These are phyloP conservation scores for Fusarium robinianum DNA, from an alignment of 2,329 filamentous ascomycete species.

Conservation along the genomic window DNA sequence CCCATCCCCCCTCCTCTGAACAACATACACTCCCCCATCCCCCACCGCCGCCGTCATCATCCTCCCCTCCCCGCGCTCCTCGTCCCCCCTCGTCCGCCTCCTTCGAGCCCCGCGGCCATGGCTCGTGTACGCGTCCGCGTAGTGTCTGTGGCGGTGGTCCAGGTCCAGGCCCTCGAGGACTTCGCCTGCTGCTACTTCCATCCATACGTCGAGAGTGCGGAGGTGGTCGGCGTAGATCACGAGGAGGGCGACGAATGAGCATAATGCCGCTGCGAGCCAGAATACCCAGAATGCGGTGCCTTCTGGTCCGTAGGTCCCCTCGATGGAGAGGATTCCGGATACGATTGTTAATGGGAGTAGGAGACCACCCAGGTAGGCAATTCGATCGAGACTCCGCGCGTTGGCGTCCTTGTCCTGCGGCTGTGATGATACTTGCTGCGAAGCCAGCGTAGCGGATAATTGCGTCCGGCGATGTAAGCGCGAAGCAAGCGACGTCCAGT, in stretches of 20 bases:
- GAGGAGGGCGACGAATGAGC: slow-evolving; percentile 45
- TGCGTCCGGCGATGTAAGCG: slow-evolving; percentile 32
- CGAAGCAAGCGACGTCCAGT: slow-evolving; percentile 31
- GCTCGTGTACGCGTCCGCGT: slow-evolving; percentile 23
- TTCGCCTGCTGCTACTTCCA: slow-evolving; percentile 45
- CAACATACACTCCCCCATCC: slow-evolving; percentile 35
- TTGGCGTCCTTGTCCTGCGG: slow-evolving; percentile 38
- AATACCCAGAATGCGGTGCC: slow-evolving; percentile 52
- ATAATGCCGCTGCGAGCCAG: slow-evolving; percentile 50
- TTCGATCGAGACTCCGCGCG: slow-evolving; percentile 50
- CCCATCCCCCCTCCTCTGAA: slow-evolving; percentile 39
- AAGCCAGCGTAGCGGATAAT: slow-evolving; percentile 18
- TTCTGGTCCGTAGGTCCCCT: slow-evolving; percentile 50
- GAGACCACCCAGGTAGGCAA: slow-evolving; percentile 55
- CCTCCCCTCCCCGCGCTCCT: slow-evolving; percentile 40
- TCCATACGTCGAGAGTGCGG: slow-evolving; percentile 52
- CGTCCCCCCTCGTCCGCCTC: slow-evolving; percentile 38
- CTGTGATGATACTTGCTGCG: slow-evolving; percentile 8
- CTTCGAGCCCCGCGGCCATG: slow-evolving; percentile 37
- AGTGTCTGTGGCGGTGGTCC: slow-evolving; percentile 11
- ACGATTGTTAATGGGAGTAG: slow-evolving; percentile 55
- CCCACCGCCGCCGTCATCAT: slow-evolving; percentile 36
- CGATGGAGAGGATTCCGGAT: slow-evolving; percentile 53
- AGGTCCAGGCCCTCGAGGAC: slow-evolving; percentile 34
- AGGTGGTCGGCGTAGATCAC: slow-evolving; percentile 56